phyloP scores from a whole-genome alignment of 352 stramenopile species.

The Pythium guiyangense region DNA sequence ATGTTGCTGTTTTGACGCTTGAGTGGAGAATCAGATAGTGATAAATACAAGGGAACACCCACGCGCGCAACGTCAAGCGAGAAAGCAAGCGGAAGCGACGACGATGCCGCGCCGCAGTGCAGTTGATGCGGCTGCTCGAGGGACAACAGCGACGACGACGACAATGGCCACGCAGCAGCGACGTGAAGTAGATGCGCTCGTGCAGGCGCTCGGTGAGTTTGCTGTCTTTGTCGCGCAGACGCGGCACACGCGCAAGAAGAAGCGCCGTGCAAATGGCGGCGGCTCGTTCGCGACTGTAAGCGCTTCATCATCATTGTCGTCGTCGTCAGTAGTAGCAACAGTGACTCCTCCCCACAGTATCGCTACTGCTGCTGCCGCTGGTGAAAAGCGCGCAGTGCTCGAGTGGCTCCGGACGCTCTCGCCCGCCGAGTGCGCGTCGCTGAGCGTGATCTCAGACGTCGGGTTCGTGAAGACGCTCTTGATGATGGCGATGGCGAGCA shows the following conservation, averaged over 20 bases:
- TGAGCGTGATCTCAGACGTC: slow-evolving; percentile 57
- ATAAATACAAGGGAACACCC: no score
- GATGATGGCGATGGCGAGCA: slow-evolving; percentile 45
- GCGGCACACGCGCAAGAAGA: slow-evolving; percentile 14
- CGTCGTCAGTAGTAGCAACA: neutral
- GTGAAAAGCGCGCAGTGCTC: slow-evolving; percentile 33
- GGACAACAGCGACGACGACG: no score
- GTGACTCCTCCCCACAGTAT: no score
- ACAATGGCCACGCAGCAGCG: neutral
- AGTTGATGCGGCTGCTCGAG: no score
- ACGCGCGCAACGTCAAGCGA: no score
- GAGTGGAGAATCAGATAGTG: no score
- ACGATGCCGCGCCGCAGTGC: no score
- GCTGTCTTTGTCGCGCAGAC: slow-evolving; percentile 31
- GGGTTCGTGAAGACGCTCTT: slow-evolving; percentile 79
- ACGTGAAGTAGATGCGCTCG: slow-evolving; percentile 17
- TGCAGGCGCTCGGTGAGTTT: slow-evolving; percentile 61
- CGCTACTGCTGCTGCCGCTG: neutral
- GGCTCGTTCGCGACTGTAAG: neutral
- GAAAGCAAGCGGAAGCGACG: no score
- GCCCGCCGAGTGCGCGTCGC: slow-evolving; percentile 43
- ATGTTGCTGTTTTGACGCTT: no score
- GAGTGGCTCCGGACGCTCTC: slow-evolving; percentile 45
- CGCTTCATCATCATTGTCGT: neutral
- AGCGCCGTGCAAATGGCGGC: slow-evolving; percentile 4